Evolutionary conservation across 768 basidiomycete species (phyloP), one percentile per base, ranked within the genome.

Genomic region (Tulasnella sp.): DNA sequence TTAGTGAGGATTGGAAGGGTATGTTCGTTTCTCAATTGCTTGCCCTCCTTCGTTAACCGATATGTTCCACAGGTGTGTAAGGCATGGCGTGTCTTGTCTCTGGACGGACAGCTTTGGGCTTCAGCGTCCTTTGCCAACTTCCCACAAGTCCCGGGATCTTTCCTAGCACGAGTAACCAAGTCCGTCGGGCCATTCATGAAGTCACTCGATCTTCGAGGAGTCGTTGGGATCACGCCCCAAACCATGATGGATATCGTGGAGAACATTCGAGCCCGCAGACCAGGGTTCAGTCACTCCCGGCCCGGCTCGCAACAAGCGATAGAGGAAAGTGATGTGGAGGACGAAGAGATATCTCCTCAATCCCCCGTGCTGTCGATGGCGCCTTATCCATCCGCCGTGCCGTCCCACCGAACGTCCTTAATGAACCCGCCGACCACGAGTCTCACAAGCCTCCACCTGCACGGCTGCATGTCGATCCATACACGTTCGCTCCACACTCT

Each of bases 91-190:
- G 84, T 87, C 2, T 89, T 96, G 54, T 91, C 92, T 37, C 91
- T 92, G 83, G 96, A 97, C 84, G 96, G 96, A 20, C 94, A 96
- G 83, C 88, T 97, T n/a, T 97, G 96, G 96, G 83, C 86, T 69
- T 84, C 89, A 79, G 87, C 94, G 46, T 89, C 94, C 84, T 87
- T 96, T 46, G 88, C 85, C 28, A 85, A 91, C 0, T 93, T 94
- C 84, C 90, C 93, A 20, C 87, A 88, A 50, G 84, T 92, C 9
- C 88, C 82, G 0, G 87, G 72, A 41, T 84, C 86, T 34, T 86
- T 92, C 75, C 84, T 96, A 54, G 82, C 88, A 48, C 89, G 89
- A 50, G 86, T 97, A 41, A 86, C 90, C 54, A 83, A 88, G 37
- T 83, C 85, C 22, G 91, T 90, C 5, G 94, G 93, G 8, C 87